These are phyloP conservation scores for Rosa rugosa DNA, from an alignment of 306 rosid genomes.

Conservation along the genomic window DNA sequence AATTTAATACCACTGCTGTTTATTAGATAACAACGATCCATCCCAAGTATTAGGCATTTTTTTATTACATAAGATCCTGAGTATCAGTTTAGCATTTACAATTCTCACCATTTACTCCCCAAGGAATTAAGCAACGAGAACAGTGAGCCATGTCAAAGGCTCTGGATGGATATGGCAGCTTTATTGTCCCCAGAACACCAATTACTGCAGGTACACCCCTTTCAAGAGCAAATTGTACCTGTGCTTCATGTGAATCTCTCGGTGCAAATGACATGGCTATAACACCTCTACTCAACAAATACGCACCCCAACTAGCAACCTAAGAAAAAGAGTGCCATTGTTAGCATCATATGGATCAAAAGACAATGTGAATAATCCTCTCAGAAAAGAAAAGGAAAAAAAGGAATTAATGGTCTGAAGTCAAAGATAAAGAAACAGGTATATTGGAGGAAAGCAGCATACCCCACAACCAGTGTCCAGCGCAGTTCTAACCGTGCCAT, in stretches of 20 bases:
- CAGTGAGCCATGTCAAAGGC: conserved; percentile 99
- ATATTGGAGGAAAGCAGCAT: conserved; percentile 30
- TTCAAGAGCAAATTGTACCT: conserved; percentile 97
- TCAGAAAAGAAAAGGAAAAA: background rate
- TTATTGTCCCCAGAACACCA: conserved; percentile 87
- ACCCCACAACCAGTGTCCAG: conserved; percentile 99
- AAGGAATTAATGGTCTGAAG: background rate
- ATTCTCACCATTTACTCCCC: conserved; percentile 85
- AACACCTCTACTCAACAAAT: conserved; percentile 86
- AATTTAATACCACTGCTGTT: background rate
- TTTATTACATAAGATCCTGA: background rate
- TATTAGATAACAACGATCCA: background rate
- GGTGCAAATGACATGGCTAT: conserved; percentile 97
- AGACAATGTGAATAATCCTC: background rate
- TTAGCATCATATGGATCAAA: conserved; percentile 18
- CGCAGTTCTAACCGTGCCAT: conserved; percentile 92
- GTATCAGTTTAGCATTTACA: conserved; percentile 1
- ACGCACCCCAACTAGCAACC: conserved; percentile 99
- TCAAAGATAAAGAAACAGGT: conserved; percentile 7
- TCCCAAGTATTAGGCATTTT: background rate
- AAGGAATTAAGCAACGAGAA: conserved; percentile 95
- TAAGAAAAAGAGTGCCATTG: conserved; percentile 29
- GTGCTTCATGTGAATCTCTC: conserved; percentile 96
- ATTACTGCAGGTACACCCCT: conserved; percentile 93
- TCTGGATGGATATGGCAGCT: conserved; percentile 85